Conservation (phyloP, 352 stramenopile genomes). For the Phytophthora niederhauseri region DNA sequence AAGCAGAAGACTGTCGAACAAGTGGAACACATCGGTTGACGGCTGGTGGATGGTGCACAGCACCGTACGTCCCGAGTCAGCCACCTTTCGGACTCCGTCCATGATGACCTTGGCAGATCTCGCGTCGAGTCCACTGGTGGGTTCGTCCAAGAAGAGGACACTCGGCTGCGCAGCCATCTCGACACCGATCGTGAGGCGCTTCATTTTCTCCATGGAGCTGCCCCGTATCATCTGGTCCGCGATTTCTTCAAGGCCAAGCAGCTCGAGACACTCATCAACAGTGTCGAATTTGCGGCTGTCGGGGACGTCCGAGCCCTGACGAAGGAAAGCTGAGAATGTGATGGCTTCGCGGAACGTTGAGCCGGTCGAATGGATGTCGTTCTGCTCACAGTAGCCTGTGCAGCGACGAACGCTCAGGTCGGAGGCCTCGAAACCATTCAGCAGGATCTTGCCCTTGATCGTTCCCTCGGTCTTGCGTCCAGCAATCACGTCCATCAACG, state of each 20-base stretch:
- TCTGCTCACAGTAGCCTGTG: conserved; percentile 85
- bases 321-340: conserved; percentile 92
- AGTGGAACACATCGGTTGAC: conserved; percentile 87
- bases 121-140: conserved; percentile 91
- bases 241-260: conserved; percentile 61
- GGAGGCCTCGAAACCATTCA: conserved; percentile 58
- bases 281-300: conserved; percentile 55
- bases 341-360: conserved; percentile 93
- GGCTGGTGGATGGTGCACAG: conserved; percentile 95
- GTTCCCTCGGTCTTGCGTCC: conserved; percentile 86
- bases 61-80: conserved; percentile 73
- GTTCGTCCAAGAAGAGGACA: conserved; percentile 92
- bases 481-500: conserved; percentile 95
- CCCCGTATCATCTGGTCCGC: conserved; percentile 68
- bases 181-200: conserved; percentile 87
- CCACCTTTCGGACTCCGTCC: conserved; percentile 89
- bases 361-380: conserved; percentile 91
- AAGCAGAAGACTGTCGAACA: conserved; percentile 91
- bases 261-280: conserved; percentile 60
- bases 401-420: conserved; percentile 61
- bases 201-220: conserved; percentile 63
- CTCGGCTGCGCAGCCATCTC: conserved; percentile 90
- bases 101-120: conserved; percentile 89
- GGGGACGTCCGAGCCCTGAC: conserved; percentile 49
- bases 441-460: conserved; percentile 71